phyloP scores from a whole-genome alignment of 306 rosid species.

The Albizia julibrissin region DNA sequence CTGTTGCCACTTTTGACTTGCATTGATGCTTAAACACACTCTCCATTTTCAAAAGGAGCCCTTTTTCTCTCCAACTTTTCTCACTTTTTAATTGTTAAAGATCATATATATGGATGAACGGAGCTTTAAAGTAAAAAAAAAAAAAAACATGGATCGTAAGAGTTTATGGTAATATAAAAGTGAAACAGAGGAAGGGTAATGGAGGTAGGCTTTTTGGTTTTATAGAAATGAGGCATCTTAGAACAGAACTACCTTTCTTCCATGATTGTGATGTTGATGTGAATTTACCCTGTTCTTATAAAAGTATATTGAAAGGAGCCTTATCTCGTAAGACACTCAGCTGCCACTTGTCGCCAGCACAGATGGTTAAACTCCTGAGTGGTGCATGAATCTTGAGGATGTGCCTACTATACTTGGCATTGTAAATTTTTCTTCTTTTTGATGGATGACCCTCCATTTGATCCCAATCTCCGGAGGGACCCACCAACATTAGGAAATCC shows the following conservation, averaged over 20 bases:
- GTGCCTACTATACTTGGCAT: conserved; percentile 23
- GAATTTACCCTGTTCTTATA: conserved; percentile 14
- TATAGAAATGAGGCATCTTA: conserved; percentile 30
- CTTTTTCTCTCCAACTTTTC: not conserved
- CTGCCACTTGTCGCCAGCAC: conserved; percentile 30
- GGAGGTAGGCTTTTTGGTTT: conserved; percentile 29
- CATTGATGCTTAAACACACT: conserved; percentile 37
- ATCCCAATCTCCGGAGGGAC: conserved; percentile 44
- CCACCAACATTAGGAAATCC: conserved; percentile 23
- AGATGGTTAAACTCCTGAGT: conserved; percentile 26
- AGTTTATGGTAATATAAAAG: conserved; percentile 23
- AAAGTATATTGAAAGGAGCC: not conserved
- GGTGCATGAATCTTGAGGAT: conserved; percentile 39
- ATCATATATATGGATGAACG: not conserved
- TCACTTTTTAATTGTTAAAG: not conserved
- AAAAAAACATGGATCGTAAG: conserved; percentile 10
- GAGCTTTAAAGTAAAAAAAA: conserved; percentile 9
- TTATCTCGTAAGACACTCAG: not conserved
- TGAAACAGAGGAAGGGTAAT: not conserved
- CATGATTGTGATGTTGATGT: conserved; percentile 43
- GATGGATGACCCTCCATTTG: conserved; percentile 51
- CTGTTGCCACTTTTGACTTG: conserved; percentile 38
- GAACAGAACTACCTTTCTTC: conserved; percentile 29
- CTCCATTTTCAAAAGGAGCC: conserved; percentile 7
- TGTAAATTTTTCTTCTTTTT: conserved; percentile 26